phyloP scores from a whole-genome alignment of 495 filamentous ascomycete species.

The Daldinia caldariorum region DNA sequence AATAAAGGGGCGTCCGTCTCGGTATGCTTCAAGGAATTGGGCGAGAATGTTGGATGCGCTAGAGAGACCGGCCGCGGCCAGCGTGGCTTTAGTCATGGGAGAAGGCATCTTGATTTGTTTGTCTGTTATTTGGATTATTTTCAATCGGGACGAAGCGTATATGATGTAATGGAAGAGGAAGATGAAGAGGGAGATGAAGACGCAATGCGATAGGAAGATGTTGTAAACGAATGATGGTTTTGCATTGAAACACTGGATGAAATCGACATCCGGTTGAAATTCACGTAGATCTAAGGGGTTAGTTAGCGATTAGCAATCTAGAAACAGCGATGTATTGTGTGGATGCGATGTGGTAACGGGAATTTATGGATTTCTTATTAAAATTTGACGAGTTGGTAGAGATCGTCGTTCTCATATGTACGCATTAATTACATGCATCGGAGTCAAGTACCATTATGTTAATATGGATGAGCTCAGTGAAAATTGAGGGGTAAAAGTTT shows the following conservation, averaged over 20 bases:
- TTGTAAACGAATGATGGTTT: slow-evolving; percentile 26
- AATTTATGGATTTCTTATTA: slow-evolving; percentile 34
- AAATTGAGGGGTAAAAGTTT: too few species aligned
- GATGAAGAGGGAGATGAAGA: slow-evolving; percentile 1
- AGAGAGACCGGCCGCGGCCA: slow-evolving; percentile 45
- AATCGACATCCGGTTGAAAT: slow-evolving; percentile 15
- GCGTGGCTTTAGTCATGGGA: slow-evolving; percentile 46
- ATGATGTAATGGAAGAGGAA: background rate
- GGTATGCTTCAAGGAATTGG: slow-evolving; percentile 48
- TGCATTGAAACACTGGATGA: slow-evolving; percentile 39
- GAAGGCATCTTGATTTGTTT: slow-evolving; percentile 42
- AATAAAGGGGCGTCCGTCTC: slow-evolving; percentile 41
- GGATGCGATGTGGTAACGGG: slow-evolving; percentile 11
- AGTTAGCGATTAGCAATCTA: slow-evolving; percentile 7
- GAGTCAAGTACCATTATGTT: background rate
- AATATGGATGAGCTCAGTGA: too few species aligned
- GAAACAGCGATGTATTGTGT: slow-evolving; percentile 9
- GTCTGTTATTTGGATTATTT: background rate
- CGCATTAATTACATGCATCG: slow-evolving; percentile 5
- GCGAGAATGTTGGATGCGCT: slow-evolving; percentile 47
- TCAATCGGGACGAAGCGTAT: slow-evolving; percentile 36
- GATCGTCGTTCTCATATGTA: slow-evolving; percentile 35
- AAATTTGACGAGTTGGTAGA: slow-evolving; percentile 32
- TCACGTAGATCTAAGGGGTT: slow-evolving; percentile 13
- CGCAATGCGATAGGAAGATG: slow-evolving; percentile 9